phyloP scores from a whole-genome alignment of 257 asterid species.

The Solanum etuberosum region DNA sequence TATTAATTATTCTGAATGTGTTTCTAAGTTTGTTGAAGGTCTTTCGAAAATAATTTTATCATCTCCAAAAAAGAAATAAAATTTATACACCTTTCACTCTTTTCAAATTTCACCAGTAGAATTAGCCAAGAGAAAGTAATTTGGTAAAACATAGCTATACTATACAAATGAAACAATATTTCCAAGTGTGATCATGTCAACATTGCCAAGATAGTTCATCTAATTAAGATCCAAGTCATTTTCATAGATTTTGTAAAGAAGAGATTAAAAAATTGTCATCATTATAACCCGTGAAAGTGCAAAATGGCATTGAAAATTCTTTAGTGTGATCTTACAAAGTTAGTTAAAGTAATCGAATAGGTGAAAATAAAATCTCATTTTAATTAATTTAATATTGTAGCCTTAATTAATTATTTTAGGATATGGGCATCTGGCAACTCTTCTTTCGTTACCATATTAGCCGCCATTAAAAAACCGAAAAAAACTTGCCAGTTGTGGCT shows the following conservation, averaged over 20 bases:
- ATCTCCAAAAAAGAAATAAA: no score
- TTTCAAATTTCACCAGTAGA: neutral
- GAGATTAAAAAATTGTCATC: neutral
- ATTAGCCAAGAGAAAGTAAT: neutral
- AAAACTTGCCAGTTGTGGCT: neutral
- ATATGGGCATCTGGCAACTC: neutral
- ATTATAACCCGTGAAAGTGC: neutral
- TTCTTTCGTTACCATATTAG: neutral
- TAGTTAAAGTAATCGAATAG: neutral
- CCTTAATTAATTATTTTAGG: neutral
- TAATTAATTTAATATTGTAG: neutral
- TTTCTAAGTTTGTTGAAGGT: neutral
- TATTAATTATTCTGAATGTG: neutral
- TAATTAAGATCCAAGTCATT: neutral
- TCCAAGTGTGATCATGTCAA: neutral
- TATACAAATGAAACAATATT: neutral
- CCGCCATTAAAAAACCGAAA: neutral
- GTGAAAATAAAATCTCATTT: neutral
- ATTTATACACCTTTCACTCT: no score
- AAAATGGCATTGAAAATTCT: neutral
- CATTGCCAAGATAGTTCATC: neutral
- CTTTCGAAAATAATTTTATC: no score
- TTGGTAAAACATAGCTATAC: no score
- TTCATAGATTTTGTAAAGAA: neutral
- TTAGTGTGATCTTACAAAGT: neutral